Conservation (phyloP, 352 stramenopile species). For the Chrysophaeum taylorii region DNA sequence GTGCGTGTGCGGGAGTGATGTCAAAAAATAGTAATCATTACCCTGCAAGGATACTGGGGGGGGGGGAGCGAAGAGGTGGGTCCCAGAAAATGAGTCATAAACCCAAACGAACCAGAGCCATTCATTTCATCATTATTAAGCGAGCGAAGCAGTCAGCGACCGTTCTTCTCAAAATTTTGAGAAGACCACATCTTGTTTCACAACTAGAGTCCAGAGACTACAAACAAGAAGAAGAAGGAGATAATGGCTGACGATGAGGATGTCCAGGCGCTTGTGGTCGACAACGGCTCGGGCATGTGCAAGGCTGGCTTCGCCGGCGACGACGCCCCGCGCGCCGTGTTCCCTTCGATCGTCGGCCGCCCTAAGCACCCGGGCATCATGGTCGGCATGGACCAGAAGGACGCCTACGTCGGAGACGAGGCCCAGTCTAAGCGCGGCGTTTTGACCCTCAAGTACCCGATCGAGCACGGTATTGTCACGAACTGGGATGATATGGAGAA, state of each 20-base stretch:
- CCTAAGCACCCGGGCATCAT: constrained; percentile 78
- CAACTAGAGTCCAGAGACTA: too few species aligned
- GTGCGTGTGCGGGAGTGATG: too few species aligned
- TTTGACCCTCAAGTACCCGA: constrained; percentile 87
- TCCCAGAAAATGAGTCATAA: too few species aligned
- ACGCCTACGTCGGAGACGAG: constrained; percentile 64
- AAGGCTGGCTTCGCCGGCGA: constrained; percentile 95
- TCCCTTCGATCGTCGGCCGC: constrained; percentile 67
- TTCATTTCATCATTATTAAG: too few species aligned
- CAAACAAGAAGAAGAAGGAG: too few species aligned
- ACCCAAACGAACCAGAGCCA: too few species aligned
- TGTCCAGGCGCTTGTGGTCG: constrained; percentile 74
- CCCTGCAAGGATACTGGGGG: too few species aligned
- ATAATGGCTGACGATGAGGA: constrained; percentile 64
- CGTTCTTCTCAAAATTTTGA: too few species aligned
- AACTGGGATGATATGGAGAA: constrained; percentile 99
- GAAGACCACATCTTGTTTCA: too few species aligned
- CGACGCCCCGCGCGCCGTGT: constrained; percentile 88
- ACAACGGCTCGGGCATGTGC: constrained; percentile 98
- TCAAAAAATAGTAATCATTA: too few species aligned
- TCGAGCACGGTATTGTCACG: constrained; percentile 97
- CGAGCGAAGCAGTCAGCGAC: too few species aligned
- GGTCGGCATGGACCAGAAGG: constrained; percentile 17
- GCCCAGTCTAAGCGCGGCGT: constrained; percentile 81
- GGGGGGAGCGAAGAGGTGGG: too few species aligned